Evolutionary conservation across 805 yeast species (phyloP), one percentile per base, ranked within the genome.

Genomic region (Ogataea naganishii): DNA sequence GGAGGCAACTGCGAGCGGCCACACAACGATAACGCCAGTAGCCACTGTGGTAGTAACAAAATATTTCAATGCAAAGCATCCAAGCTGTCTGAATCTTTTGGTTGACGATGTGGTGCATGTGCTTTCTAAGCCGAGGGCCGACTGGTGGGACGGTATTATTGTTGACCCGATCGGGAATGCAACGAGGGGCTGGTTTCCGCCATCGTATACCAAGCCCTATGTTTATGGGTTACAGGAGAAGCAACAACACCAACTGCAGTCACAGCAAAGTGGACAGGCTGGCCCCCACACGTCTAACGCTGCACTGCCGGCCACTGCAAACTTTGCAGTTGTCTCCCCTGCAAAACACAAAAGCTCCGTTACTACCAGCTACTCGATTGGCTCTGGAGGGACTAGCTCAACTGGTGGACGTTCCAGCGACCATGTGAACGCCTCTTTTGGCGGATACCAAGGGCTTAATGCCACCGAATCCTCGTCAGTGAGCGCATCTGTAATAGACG

Each of bases 121-220:
- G 10, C 47, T 82, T n/a, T 49, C 66, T 11, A 80, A 79, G 36
- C 61, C 72, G 11, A 70, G 67, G 23, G 51, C 73, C 3, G 82
- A 85, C 3, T 85, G 95, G 95, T 83, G 94, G 92, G 95, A 85
- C 51, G 95, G 95, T 8, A 63, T 79, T 12, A 40, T 60, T 21
- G 51, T 47, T 5, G 53, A 52, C 22, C 50, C 57, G 2, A 52
- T 47, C 13, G 68, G 69, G 6, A 66, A 47, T 18, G 53, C 60
- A 5, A 51, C 67, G 5, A 64, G 94, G 46, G 95, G 95, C 42
- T 85, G 95, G 95, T 82, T 85, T 58, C 94, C 95, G 12, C 69
- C 69, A 28, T 70, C 68, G 34, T 77, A 68, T 51, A 74, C 75
- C 17, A 63, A 69, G 27, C 49, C 34, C 19, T 17, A 27, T 23